Evolutionary conservation across 768 basidiomycete species (phyloP), one percentile per base, ranked within the genome.

Genomic region (Daedalea quercina): DNA sequence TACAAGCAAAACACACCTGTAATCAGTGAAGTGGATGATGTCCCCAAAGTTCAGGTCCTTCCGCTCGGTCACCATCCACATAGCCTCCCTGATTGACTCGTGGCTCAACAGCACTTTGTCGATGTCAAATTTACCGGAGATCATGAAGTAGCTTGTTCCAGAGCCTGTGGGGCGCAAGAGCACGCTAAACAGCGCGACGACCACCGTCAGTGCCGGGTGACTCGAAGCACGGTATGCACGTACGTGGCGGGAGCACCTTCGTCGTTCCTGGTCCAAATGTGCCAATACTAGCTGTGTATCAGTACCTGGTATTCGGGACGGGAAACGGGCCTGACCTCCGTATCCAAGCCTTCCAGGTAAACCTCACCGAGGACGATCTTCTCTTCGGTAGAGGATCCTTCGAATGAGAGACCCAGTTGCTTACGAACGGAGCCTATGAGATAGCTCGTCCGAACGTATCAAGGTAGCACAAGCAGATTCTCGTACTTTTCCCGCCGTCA

Each of bases 401-500:
- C 35, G 31, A 51, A 51, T 28, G 37, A 15, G 13, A 51, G 26
- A 2, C 50, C 50, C 2, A 26, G 11, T 12, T 51, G 50, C 50
- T 51, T 51, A 11, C 50, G 37, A 8, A 51, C 50, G n/a, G 31
- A n/a, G 23, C 50, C 50, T 51, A 17, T 11, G n/a, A n/a, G n/a
- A n/a, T n/a, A 23, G 15, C 9, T 13, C 3, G 1, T 15, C 33
- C 12, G 2, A 9, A n/a, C n/a, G n/a, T n/a, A 13, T 33, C 20
- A 17, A 2, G 12, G 3, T 41, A 28, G 23, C 15, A 9, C 26
- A 26, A 31, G 25, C 25, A 20, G 3, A n/a, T 33, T 58, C 37
- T 9, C n/a, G n/a, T n/a, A 67, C 69, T 63, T 56, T 57, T 62
- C 0, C 71, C 76, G 15, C 74, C 73, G 53, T 77, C 78, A 0